A percentile compares a stretch with the other conserved stretches of the same genome.
These are phyloP conservation scores for Vanrija sp. DNA, from an alignment of 1,284 basidiomycete species.

Conservation along the genomic window DNA sequence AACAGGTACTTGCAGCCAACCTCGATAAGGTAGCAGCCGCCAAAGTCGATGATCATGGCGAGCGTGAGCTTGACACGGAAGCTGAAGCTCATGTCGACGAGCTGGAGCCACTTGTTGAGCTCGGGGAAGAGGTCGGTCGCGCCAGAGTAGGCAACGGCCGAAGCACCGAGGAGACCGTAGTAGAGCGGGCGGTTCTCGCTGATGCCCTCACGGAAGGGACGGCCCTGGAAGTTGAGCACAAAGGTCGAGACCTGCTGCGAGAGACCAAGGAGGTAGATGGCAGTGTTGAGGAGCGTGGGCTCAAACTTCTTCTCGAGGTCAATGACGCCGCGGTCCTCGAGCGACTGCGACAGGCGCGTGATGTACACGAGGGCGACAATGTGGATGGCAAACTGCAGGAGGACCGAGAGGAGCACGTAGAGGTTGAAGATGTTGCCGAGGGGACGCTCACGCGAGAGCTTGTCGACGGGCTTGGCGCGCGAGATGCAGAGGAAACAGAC, in stretches of 20 bases:
- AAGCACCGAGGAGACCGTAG: constrained; percentile 81
- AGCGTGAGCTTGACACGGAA: constrained; percentile 74
- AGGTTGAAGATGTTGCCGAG: constrained; percentile 92
- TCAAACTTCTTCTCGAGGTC: constrained; percentile 93
- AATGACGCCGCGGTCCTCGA: constrained; percentile 72
- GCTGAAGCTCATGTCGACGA: constrained; percentile 83
- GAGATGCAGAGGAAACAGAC: constrained; percentile 96
- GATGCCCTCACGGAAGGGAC: constrained; percentile 94
- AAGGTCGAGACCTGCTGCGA: constrained; percentile 96
- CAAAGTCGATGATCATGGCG: constrained; percentile 84
- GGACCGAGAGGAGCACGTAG: constrained; percentile 83
- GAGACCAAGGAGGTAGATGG: constrained; percentile 86
- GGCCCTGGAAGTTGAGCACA: constrained; percentile 93
- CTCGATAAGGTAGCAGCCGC: constrained; percentile 81
- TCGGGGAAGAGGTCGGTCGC: constrained; percentile 92
- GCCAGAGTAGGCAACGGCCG: constrained; percentile 84
- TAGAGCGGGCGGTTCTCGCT: constrained; percentile 86
- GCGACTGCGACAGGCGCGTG: constrained; percentile 69
- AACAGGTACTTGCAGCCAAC: constrained; percentile 78
- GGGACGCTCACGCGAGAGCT: constrained; percentile 82
- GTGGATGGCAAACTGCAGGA: constrained; percentile 87
- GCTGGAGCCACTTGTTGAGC: constrained; percentile 92
- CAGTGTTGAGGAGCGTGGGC: constrained; percentile 85
- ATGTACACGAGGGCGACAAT: constrained; percentile 85
- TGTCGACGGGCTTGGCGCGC: constrained; percentile 92